Percentiles rank a stretch among this genome's conserved stretches.
Conservation (phyloP, 2,329 filamentous ascomycete species). For the Trichoderma oligosporum region DNA sequence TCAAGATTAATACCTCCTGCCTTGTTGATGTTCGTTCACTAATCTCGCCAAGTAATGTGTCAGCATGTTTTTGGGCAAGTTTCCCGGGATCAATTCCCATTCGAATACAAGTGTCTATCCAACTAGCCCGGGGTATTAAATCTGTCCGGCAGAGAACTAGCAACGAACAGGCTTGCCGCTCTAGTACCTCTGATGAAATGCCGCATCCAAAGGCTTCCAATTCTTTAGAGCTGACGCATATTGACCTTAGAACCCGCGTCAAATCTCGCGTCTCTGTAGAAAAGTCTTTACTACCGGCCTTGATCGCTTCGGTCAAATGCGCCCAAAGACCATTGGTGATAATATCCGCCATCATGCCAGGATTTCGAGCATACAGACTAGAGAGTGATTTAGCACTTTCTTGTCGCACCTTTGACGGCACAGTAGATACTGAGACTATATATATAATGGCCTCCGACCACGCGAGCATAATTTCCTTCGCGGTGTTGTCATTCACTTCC, state of each 20-base stretch:
- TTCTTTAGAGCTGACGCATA: slow-evolving; percentile 58
- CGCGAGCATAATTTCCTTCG: slow-evolving; percentile 52
- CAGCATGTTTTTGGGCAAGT: slow-evolving; percentile 62
- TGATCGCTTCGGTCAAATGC: slow-evolving; percentile 63
- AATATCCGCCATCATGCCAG: slow-evolving; percentile 55
- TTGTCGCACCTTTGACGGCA: slow-evolving; percentile 61
- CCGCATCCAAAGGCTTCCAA: slow-evolving; percentile 40
- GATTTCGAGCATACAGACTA: slow-evolving; percentile 58
- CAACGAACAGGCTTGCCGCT: slow-evolving; percentile 70
- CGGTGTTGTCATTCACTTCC: slow-evolving; percentile 48
- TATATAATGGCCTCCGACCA: slow-evolving; percentile 90
- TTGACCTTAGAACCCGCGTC: slow-evolving; percentile 55
- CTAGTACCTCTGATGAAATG: slow-evolving; percentile 49
- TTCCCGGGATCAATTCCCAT: slow-evolving; percentile 78
- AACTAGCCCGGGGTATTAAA: slow-evolving; percentile 71
- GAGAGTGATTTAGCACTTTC: slow-evolving; percentile 61
- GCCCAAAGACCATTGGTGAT: slow-evolving; percentile 74
- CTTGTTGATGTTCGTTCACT: slow-evolving; percentile 44
- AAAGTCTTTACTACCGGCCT: slow-evolving; percentile 71
- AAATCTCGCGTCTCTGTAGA: slow-evolving; percentile 65
- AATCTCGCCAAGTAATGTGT: slow-evolving; percentile 66
- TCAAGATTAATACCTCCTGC: slow-evolving; percentile 46
- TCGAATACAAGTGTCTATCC: slow-evolving; percentile 84
- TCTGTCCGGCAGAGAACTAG: slow-evolving; percentile 75
- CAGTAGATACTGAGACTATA: slow-evolving; percentile 59